These are phyloP conservation scores for Ustilago bromivora DNA, from an alignment of 1,284 basidiomycete genomes.

Conservation along the genomic window DNA sequence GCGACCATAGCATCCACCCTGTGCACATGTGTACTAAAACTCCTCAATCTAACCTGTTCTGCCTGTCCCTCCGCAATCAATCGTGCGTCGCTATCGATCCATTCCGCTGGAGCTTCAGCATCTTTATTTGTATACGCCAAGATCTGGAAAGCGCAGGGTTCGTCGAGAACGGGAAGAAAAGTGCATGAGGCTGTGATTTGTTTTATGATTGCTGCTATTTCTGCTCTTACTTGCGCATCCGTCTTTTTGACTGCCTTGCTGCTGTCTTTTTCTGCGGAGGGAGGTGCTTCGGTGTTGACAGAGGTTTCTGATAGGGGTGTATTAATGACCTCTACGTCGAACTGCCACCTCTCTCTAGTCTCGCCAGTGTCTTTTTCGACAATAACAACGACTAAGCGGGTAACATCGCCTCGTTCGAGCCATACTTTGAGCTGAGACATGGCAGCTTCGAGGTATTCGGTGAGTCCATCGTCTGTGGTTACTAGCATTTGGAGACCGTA, in stretches of 20 bases:
- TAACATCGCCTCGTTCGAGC: constrained; percentile 89
- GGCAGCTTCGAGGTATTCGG: constrained; percentile 92
- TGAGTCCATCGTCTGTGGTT: constrained; percentile 89
- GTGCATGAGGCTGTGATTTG: constrained; percentile 97
- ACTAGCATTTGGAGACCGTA: constrained; percentile 96
- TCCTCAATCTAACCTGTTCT: constrained; percentile 82
- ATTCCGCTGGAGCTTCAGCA: constrained; percentile 86
- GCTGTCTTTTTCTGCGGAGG: background rate
- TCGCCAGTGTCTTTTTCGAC: constrained; percentile 92
- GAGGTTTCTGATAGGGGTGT: constrained; percentile 9
- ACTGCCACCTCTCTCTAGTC: constrained; percentile 96
- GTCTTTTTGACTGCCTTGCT: constrained; percentile 70
- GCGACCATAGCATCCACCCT: constrained; percentile 71
- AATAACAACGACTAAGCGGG: constrained; percentile 93
- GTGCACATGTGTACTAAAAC: constrained; percentile 71
- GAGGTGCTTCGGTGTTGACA: background rate
- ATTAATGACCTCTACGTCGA: constrained; percentile 85
- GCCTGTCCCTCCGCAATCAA: constrained; percentile 95
- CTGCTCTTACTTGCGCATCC: constrained; percentile 93
- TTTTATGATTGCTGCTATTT: constrained; percentile 97
- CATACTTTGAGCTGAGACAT: constrained; percentile 80
- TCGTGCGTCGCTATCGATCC: constrained; percentile 94
- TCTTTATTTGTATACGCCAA: constrained; percentile 80
- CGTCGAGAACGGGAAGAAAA: constrained; percentile 92
- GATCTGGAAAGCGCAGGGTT: constrained; percentile 91